These are phyloP conservation scores for grape (Vitis vinifera) DNA, from an alignment of 164 flowering plant genomes.

Conservation along the genomic window ASM3070453v1 NC_081812.1:11527501-11528000, in stretches of 20 bases:
- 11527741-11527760: slow-evolving; percentile 64
- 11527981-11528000: slow-evolving; percentile 56
- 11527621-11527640: slow-evolving; percentile 30
- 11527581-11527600: slow-evolving; percentile 21
- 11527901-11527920: slow-evolving; percentile 44
- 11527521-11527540: slow-evolving; percentile 16
- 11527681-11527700: slow-evolving; percentile 79
- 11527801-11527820: slow-evolving; percentile 56
- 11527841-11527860: slow-evolving; percentile 51
- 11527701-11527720: slow-evolving; percentile 73
- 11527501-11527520: slow-evolving; percentile 33
- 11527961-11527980: slow-evolving; percentile 70
- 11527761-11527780: slow-evolving; percentile 64
- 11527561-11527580: slow-evolving; percentile 29
- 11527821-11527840: slow-evolving; percentile 68
- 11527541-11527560: slow-evolving; percentile 5
- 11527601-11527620: slow-evolving; percentile 7
- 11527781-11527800: slow-evolving; percentile 75
- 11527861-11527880: slow-evolving; percentile 42
- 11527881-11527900: slow-evolving; percentile 27
- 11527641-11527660: slow-evolving; percentile 59
- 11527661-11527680: slow-evolving; percentile 74
- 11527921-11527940: slow-evolving; percentile 57
- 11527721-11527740: slow-evolving; percentile 73
- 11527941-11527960: slow-evolving; percentile 69